Evolutionary conservation across 1,139 yeast genomes (phyloP).

Genomic region (Pneumocystis sp.): DNA sequence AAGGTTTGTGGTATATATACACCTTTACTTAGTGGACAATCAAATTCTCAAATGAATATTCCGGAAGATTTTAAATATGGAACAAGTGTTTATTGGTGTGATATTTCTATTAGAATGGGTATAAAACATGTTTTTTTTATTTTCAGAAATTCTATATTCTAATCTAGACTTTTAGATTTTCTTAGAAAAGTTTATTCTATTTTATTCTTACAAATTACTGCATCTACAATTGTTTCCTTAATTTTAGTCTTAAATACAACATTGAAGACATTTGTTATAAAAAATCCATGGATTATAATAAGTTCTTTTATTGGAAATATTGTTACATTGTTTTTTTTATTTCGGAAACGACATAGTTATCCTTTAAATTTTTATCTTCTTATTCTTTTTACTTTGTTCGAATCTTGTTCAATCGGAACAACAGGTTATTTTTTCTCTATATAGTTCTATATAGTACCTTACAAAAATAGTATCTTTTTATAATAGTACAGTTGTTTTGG

Average conservation of each 20-base stretch:
- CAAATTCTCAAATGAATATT: background rate
- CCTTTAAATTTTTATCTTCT: slow-evolving; percentile 48
- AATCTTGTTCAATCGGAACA: slow-evolving; percentile 59
- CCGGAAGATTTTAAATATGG: slow-evolving; percentile 72
- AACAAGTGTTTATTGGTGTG: slow-evolving; percentile 64
- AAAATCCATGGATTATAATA: slow-evolving; percentile 46
- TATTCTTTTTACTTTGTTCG: slow-evolving; percentile 55
- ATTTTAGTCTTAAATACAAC: slow-evolving; percentile 35
- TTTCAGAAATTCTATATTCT: background rate
- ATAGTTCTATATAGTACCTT: background rate
- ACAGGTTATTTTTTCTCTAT: slow-evolving; percentile 22
- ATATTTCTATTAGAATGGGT: slow-evolving; percentile 50
- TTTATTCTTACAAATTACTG: slow-evolving; percentile 46
- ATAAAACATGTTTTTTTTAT: background rate
- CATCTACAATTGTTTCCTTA: slow-evolving; percentile 47
- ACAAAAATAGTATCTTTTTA: slow-evolving; percentile 33
- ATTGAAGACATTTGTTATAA: slow-evolving; percentile 43
- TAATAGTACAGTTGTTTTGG: slow-evolving; percentile 49
- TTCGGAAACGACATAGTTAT: slow-evolving; percentile 45
- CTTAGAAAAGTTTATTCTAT: slow-evolving; percentile 67
- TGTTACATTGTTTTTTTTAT: slow-evolving; percentile 47
- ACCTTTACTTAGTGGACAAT: background rate
- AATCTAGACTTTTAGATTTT: slow-evolving; percentile 30
- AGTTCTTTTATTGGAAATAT: slow-evolving; percentile 45
- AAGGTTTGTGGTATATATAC: background rate